Conservation (phyloP, 1,139 yeast genomes). For the Pichia terricola region DNA sequence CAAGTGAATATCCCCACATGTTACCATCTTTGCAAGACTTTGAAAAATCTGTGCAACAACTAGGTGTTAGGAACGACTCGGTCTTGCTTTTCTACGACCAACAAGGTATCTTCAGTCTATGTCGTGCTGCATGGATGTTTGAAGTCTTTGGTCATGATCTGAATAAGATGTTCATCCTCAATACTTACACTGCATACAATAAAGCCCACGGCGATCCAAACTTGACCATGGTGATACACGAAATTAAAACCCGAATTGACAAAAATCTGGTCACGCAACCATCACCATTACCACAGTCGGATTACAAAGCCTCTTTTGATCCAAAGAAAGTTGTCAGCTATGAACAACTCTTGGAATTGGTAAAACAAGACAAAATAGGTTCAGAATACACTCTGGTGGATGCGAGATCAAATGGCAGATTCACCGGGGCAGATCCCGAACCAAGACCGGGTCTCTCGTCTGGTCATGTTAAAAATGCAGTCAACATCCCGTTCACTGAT, state of each 20-base stretch:
- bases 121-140: slow-evolving; percentile 88
- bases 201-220: slow-evolving; percentile 22
- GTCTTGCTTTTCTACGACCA: slow-evolving; percentile 76
- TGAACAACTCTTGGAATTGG: slow-evolving; percentile 54
- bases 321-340: slow-evolving; percentile 45
- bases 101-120: slow-evolving; percentile 75
- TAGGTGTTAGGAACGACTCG: slow-evolving; percentile 42
- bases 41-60: slow-evolving; percentile 38
- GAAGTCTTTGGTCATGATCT: slow-evolving; percentile 62
- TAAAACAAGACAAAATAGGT: slow-evolving; percentile 38
- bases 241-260: slow-evolving; percentile 13
- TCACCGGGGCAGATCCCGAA: slow-evolving; percentile 72
- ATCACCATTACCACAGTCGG: slow-evolving; percentile 23
- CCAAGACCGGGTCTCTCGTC: slow-evolving; percentile 81
- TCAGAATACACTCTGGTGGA: slow-evolving; percentile 53
- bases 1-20: slow-evolving; percentile 80
- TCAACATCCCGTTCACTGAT: slow-evolving; percentile 64
- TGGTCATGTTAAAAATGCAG: slow-evolving; percentile 82
- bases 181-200: slow-evolving; percentile 51
- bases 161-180: slow-evolving; percentile 51
- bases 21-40: slow-evolving; percentile 56
- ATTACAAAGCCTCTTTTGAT: slow-evolving; percentile 33
- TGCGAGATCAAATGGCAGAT: slow-evolving; percentile 72
- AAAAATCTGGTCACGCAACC: slow-evolving; percentile 19
- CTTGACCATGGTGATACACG: slow-evolving; percentile 24